Percentiles rank a stretch among this genome's conserved stretches.
Conservation (phyloP, 2,329 filamentous ascomycete genomes). For the Aspergillus vadensis region DNA sequence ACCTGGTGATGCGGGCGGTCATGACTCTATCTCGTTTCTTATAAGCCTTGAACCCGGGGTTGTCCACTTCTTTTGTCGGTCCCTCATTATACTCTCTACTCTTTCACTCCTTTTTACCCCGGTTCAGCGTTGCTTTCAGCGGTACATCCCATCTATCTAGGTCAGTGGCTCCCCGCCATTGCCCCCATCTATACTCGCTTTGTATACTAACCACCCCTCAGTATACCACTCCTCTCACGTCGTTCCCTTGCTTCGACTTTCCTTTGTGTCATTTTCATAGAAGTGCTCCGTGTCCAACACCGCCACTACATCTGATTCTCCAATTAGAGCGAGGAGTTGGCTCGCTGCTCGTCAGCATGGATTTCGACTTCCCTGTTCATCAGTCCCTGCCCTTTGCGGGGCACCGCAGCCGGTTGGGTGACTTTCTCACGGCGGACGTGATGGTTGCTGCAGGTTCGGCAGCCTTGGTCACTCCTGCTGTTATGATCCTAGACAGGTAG, state of each 20-base stretch:
- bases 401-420: constrained; percentile 38
- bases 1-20: constrained; percentile 4
- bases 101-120: constrained; percentile 11
- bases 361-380: constrained; percentile 28
- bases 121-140: constrained; percentile 8
- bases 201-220: not conserved
- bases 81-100: not conserved
- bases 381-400: constrained; percentile 28
- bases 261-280: constrained; percentile 9
- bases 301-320: not conserved
- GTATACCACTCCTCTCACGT: not conserved
- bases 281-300: not conserved
- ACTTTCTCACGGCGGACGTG: constrained; percentile 62
- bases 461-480: constrained; percentile 28
- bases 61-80: not conserved
- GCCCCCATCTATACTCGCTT: not conserved
- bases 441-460: constrained; percentile 47
- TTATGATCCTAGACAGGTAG: constrained; percentile 44
- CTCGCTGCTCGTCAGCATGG: constrained; percentile 22
- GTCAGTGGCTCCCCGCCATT: not conserved
- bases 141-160: not conserved
- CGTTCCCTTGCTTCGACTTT: constrained; percentile 7
- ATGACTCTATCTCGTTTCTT: constrained; percentile 3
- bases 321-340: not conserved
- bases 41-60: not conserved